Percentiles rank a stretch among this genome's conserved stretches.
These are phyloP conservation scores for Claviceps maximensis DNA, from an alignment of 2,329 filamentous ascomycete genomes.

Conservation along the genomic window DNA sequence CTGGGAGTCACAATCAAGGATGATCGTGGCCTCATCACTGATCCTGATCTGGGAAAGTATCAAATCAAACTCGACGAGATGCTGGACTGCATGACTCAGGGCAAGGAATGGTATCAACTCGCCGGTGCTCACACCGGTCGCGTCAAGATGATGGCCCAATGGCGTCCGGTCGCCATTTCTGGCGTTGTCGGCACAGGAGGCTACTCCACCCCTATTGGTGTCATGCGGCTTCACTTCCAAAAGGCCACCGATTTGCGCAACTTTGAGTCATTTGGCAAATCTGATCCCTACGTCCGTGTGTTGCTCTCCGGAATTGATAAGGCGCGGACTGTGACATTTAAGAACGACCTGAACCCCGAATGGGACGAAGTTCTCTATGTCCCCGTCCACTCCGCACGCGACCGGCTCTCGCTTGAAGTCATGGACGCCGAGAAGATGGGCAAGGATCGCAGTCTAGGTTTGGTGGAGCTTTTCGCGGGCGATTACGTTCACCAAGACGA, in stretches of 20 bases:
- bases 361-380: conserved; percentile 96
- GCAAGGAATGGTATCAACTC: conserved; percentile 92
- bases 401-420: conserved; percentile 79
- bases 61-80: conserved; percentile 94
- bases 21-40: conserved; percentile 70
- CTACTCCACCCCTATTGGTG: conserved; percentile 86
- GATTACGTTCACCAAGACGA: conserved; percentile 72
- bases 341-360: conserved; percentile 88
- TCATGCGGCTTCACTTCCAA: conserved; percentile 88
- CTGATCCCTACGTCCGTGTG: conserved; percentile 85
- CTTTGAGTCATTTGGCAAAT: conserved; percentile 90
- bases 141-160: conserved; percentile 81
- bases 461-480: conserved; percentile 60
- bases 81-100: conserved; percentile 78
- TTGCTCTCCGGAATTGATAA: conserved; percentile 83
- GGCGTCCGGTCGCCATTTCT: conserved; percentile 85
- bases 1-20: conserved; percentile 91
- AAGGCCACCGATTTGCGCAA: conserved; percentile 75
- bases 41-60: conserved; percentile 80
- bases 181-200: conserved; percentile 72
- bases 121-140: conserved; percentile 69
- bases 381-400: conserved; percentile 71
- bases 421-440: conserved; percentile 94
- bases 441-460: conserved; percentile 77
- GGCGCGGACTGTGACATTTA: conserved; percentile 84